These are phyloP conservation scores for Metarhizium album DNA, from an alignment of 2,329 filamentous ascomycete genomes.

Conservation along the genomic window DNA sequence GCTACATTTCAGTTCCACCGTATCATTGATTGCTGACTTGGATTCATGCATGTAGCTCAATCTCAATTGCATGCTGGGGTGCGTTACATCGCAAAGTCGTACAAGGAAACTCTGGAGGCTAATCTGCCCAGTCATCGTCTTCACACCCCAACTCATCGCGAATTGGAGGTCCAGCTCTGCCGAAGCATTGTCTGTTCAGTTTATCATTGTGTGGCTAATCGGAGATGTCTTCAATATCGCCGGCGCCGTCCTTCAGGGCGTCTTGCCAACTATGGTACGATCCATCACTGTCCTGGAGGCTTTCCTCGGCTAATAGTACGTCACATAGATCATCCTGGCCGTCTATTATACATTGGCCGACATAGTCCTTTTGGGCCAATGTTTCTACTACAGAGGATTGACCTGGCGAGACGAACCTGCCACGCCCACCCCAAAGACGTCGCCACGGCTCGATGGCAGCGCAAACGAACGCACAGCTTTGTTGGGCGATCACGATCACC, in stretches of 20 bases:
- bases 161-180: conserved; percentile 80
- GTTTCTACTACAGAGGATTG: conserved; percentile 92
- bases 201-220: conserved; percentile 83
- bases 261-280: conserved; percentile 78
- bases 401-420: conserved; percentile 46
- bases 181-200: conserved; percentile 81
- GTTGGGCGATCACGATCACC: conserved; percentile 31
- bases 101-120: neutral
- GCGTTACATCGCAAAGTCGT: conserved; percentile 8
- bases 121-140: conserved; percentile 61
- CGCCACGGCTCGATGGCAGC: conserved; percentile 19
- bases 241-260: conserved; percentile 81
- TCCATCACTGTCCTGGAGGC: neutral
- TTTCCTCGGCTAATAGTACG: neutral
- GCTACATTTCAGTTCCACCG: neutral
- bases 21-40: conserved; percentile 8
- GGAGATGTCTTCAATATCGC: conserved; percentile 97
- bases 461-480: conserved; percentile 44
- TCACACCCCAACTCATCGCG: conserved; percentile 92
- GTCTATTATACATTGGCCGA: conserved; percentile 91
- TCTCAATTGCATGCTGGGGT: conserved; percentile 90
- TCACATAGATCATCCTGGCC: conserved; percentile 64
- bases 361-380: conserved; percentile 76
- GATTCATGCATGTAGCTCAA: conserved; percentile 48
- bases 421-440: conserved; percentile 30